phyloP scores from a whole-genome alignment of 306 rosid genomes.

The Astragalus glycyphyllos region DNA sequence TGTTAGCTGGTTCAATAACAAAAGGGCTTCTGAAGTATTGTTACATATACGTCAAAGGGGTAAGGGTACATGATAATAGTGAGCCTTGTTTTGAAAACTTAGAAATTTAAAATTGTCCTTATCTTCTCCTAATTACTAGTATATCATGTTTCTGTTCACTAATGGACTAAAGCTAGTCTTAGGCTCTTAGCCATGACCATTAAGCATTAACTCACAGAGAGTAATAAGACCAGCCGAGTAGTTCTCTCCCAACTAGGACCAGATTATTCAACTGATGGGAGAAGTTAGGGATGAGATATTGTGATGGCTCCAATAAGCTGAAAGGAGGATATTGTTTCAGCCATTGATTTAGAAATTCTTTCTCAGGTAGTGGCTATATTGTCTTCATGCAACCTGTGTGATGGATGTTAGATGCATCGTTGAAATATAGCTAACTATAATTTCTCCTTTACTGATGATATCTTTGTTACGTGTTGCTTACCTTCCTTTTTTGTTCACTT shows the following conservation, averaged over 20 bases:
- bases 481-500: no score
- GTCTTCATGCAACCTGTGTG: constrained; percentile 28
- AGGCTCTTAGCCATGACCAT: no score
- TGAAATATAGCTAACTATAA: constrained; percentile 17
- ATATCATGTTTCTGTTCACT: no score
- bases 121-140: no score
- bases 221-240: constrained; percentile 51
- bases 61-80: no score
- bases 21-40: no score
- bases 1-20: no score
- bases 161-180: no score
- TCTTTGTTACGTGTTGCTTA: constrained; percentile 33
- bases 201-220: no score
- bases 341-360: constrained; percentile 75
- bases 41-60: no score
- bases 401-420: constrained; percentile 23
- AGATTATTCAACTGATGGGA: constrained; percentile 68
- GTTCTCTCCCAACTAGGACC: constrained; percentile 84
- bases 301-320: constrained; percentile 86
- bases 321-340: constrained; percentile 71
- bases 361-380: constrained; percentile 66
- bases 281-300: constrained; percentile 92
- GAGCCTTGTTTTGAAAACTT: no score
- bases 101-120: no score
- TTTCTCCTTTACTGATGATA: constrained; percentile 30